phyloP scores from a whole-genome alignment of 192 early-diverging fungal genomes.

The Endogone sp. region DNA sequence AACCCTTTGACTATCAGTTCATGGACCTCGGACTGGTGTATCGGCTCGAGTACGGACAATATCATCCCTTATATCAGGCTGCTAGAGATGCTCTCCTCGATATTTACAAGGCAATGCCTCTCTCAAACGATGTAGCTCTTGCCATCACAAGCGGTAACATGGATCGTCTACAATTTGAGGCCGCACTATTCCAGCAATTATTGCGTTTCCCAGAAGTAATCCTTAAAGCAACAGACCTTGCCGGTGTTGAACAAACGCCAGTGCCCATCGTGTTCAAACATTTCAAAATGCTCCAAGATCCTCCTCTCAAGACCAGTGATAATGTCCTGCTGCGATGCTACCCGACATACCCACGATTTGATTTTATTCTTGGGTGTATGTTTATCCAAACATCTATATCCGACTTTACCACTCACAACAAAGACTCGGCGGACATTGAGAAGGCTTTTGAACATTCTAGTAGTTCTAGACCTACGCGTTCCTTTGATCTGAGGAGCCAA shows the following conservation, averaged over 20 bases:
- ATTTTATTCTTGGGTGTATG: conserved; percentile 25
- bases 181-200: background rate
- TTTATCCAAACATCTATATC: conserved; percentile 26
- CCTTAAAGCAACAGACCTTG: conserved; percentile 28
- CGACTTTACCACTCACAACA: conserved; percentile 25
- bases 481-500: conserved; percentile 13
- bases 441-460: conserved; percentile 17
- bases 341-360: conserved; percentile 27
- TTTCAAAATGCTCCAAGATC: background rate
- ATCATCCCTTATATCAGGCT: conserved; percentile 20
- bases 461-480: background rate
- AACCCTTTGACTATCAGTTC: conserved; percentile 29
- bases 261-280: background rate
- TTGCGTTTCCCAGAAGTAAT: background rate
- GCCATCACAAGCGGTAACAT: no score
- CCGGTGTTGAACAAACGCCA: background rate
- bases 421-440: conserved; percentile 12
- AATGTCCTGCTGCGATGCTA: conserved; percentile 13
- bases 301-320: conserved; percentile 16
- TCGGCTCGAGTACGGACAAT: conserved; percentile 12
- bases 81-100: conserved; percentile 27
- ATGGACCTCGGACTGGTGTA: conserved; percentile 26
- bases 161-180: no score
- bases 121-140: conserved; percentile 16
- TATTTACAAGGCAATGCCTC: conserved; percentile 17